Evolutionary conservation across 345 rosid genomes (phyloP).

Genomic region (Crucihimalaya himalaica): DNA sequence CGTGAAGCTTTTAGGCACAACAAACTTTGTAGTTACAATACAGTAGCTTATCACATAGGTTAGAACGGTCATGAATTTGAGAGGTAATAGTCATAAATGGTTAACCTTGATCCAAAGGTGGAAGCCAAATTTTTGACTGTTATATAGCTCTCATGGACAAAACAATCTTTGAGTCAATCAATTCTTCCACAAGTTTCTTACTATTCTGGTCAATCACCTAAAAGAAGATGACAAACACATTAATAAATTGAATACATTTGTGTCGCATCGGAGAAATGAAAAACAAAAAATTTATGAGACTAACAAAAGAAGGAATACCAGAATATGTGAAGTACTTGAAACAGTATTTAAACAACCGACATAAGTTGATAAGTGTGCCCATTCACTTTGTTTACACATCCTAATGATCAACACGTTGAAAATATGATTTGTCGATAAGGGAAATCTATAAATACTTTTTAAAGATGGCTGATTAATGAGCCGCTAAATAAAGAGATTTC

Average conservation of each 20-base stretch:
- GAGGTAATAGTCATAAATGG: neutral
- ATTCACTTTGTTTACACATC: conserved; percentile 94
- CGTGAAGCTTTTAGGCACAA: neutral
- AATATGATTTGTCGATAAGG: too few relatives aligned
- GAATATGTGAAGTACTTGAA: conserved; percentile 85
- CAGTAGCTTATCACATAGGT: neutral
- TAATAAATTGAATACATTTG: too few relatives aligned
- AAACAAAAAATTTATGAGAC: neutral
- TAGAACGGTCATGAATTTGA: neutral
- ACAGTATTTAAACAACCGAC: conserved; percentile 87
- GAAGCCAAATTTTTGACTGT: conserved; percentile 87
- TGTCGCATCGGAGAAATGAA: too few relatives aligned
- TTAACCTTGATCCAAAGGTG: conserved; percentile 81
- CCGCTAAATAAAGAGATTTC: too few relatives aligned
- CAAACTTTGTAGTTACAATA: neutral
- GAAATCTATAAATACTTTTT: too few relatives aligned
- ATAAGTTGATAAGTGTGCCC: conserved; percentile 86
- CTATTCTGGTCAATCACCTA: conserved; percentile 83
- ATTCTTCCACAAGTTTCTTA: conserved; percentile 88
- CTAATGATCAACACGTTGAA: conserved; percentile 50
- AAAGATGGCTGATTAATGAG: too few relatives aligned
- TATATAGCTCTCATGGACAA: conserved; percentile 93
- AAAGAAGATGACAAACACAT: conserved; percentile 32
- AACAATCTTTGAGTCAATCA: conserved; percentile 81
- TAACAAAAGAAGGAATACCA: conserved; percentile 52